A percentile compares a stretch with the other conserved stretches of the same genome.
Evolutionary conservation across 73 alveolate genomes (phyloP).

Genomic region (Breviolum minutum): DNA sequence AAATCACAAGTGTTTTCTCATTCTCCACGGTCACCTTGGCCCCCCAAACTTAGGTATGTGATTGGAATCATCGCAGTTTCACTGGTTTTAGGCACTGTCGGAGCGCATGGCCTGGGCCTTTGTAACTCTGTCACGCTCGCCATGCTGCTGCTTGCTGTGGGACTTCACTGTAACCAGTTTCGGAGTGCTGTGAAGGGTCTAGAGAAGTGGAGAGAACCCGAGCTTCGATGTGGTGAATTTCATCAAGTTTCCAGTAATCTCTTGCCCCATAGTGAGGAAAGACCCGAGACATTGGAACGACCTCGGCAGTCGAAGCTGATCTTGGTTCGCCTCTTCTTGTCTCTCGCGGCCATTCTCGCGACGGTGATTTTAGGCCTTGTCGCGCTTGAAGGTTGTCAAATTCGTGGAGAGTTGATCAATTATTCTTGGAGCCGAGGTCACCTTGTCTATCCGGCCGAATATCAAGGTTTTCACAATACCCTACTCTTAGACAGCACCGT

Average conservation of each 20-base stretch:
- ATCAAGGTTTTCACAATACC: not conserved
- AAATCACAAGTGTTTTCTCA: not conserved
- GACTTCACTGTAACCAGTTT: not conserved
- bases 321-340: not conserved
- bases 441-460: conserved; percentile 7
- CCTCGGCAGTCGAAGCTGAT: not conserved
- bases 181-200: not conserved
- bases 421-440: conserved; percentile 16
- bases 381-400: not conserved
- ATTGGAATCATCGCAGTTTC: not conserved
- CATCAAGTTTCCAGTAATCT: not conserved
- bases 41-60: not conserved
- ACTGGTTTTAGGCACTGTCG: conserved; percentile 3
- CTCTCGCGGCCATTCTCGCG: not conserved
- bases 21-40: not conserved
- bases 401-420: conserved; percentile 27
- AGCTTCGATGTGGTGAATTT: conserved; percentile 3
- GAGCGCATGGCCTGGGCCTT: not conserved
- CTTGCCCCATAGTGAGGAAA: not conserved
- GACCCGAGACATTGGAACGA: not conserved
- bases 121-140: not conserved
- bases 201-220: conserved; percentile 13
- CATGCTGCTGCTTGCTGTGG: not conserved
- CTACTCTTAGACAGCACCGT: not conserved
- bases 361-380: not conserved